These are phyloP conservation scores for Spongispora temasekensis DNA, from an alignment of 1,284 basidiomycete genomes.

Conservation along the genomic window DNA sequence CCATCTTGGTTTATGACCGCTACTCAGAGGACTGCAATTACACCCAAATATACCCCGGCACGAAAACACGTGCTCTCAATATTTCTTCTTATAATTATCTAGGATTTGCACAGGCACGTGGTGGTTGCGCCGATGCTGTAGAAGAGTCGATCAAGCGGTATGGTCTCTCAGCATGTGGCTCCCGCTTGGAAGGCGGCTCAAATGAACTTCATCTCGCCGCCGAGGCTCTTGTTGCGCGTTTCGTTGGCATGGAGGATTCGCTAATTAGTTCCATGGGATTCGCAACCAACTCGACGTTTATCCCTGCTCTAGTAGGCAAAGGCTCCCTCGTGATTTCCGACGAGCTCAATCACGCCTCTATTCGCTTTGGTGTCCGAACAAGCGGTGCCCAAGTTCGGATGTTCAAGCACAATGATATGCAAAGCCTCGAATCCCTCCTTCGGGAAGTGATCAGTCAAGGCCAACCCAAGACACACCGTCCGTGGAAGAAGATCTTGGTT, in stretches of 20 bases:
- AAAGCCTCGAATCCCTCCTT: constrained; percentile 78
- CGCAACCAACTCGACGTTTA: constrained; percentile 95
- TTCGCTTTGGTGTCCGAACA: constrained; percentile 89
- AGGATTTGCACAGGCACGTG: constrained; percentile 93
- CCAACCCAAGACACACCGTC: constrained; percentile 94
- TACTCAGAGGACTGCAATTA: constrained; percentile 82
- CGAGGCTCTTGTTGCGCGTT: constrained; percentile 89
- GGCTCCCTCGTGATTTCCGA: constrained; percentile 97
- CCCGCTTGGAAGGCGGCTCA: constrained; percentile 82
- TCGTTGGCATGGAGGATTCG: constrained; percentile 88
- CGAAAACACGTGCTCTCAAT: constrained; percentile 87
- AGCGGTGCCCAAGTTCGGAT: constrained; percentile 89
- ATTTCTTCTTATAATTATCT: constrained; percentile 99
- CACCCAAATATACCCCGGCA: constrained; percentile 80
- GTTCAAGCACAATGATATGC: constrained; percentile 98
- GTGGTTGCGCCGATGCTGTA: constrained; percentile 92
- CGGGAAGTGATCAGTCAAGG: constrained; percentile 96
- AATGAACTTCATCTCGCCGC: constrained; percentile 82
- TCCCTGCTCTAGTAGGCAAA: constrained; percentile 89
- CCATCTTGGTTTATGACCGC: constrained; percentile 87
- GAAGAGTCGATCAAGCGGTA: constrained; percentile 80
- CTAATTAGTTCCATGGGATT: constrained; percentile 97
- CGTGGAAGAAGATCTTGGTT: constrained; percentile 98
- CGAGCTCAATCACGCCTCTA: constrained; percentile 96
- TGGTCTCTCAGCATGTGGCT: constrained; percentile 78